Evolutionary conservation across 805 yeast genomes (phyloP), one percentile per base, ranked within the genome.

Genomic region (Saturnispora kantuleensis): DNA sequence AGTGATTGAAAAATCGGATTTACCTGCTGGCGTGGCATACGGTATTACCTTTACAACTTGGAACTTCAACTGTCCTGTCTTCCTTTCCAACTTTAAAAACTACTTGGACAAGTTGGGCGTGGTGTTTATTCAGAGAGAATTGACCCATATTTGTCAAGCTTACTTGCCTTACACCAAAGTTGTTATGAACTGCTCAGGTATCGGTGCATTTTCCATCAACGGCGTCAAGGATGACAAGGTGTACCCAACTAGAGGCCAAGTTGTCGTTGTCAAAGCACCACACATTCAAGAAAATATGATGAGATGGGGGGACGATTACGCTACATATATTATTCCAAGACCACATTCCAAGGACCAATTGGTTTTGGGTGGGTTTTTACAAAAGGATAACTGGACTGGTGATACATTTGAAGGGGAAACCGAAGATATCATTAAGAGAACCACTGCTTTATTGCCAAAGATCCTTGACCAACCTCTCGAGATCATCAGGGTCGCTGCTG

Each of bases 241-340:
- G 15, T 81, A 78, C 52, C 90, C 95, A 7, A 76, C 84, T 1
- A 67, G 95, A 47, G 95, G 95, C 5, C 94, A 84, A 56, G 87
- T 84, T 21, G 81, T 83, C 15, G 79, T 83, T 9, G 69, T 84
- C 17, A 72, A 69, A 48, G 86, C 87, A 0, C 87, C 88, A 3
- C 83, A 81, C 52, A 67, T 83, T 48, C 65, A 64, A 31, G 77
- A 76, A 52, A 83, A 81, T 57, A 63, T 61, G 48, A 56, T 76
- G 68, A 63, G 76, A 42, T 79, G 84, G 84, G 81, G 82, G n/a
- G 62, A 58, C 3, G 74, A 70, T 40, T 68, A 65, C 47, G 77
- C 84, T 4, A 81, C 87, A 1, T 84, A 84, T 52, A 69, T 79
- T 42, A 84, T 84, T 57, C 86, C 86, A 46, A 70, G 90, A 49